A percentile compares a stretch with the other conserved stretches of the same genome.
phyloP scores from a whole-genome alignment of 257 asterid species.

The Perilla frutescens region DNA sequence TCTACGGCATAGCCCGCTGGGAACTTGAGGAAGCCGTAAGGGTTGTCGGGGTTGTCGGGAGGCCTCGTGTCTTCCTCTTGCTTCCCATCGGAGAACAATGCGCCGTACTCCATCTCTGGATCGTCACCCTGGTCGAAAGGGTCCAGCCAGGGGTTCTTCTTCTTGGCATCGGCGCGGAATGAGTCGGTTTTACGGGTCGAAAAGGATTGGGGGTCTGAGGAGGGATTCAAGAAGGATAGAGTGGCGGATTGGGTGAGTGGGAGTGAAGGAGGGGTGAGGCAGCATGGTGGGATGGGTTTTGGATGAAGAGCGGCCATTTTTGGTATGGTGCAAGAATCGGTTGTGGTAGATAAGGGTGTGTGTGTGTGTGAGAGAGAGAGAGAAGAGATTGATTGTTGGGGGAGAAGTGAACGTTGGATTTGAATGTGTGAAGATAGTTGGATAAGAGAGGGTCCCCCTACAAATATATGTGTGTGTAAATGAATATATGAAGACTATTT shows the following conservation, averaged over 20 bases:
- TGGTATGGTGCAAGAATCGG: neutral
- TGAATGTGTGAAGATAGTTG: slow-evolving; percentile 66
- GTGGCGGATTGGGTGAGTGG: slow-evolving; percentile 42
- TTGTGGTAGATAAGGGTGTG: slow-evolving; percentile 17
- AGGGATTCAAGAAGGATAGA: slow-evolving; percentile 35
- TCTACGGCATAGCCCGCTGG: slow-evolving; percentile 76
- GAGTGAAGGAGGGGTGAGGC: slow-evolving; percentile 45
- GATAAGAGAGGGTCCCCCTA: slow-evolving; percentile 70
- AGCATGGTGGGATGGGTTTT: slow-evolving; percentile 50
- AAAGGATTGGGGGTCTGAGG: slow-evolving; percentile 18
- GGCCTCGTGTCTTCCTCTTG: slow-evolving; percentile 86
- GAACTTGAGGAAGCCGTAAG: slow-evolving; percentile 85
- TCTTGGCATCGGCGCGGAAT: slow-evolving; percentile 53
- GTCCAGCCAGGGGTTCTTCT: slow-evolving; percentile 82
- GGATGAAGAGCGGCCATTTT: slow-evolving; percentile 58
- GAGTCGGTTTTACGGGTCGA: slow-evolving; percentile 34
- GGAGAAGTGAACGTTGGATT: slow-evolving; percentile 52
- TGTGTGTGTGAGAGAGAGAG: too few relatives aligned
- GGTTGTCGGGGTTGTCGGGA: slow-evolving; percentile 76
- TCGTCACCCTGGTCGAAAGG: slow-evolving; percentile 83
- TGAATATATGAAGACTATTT: too few relatives aligned
- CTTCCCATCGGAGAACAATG: slow-evolving; percentile 67
- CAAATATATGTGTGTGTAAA: too few relatives aligned
- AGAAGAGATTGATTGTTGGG: neutral
- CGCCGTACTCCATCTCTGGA: slow-evolving; percentile 78